Evolutionary conservation across 2,329 filamentous ascomycete genomes (phyloP).

Genomic region (Aspergillus japonicus): DNA sequence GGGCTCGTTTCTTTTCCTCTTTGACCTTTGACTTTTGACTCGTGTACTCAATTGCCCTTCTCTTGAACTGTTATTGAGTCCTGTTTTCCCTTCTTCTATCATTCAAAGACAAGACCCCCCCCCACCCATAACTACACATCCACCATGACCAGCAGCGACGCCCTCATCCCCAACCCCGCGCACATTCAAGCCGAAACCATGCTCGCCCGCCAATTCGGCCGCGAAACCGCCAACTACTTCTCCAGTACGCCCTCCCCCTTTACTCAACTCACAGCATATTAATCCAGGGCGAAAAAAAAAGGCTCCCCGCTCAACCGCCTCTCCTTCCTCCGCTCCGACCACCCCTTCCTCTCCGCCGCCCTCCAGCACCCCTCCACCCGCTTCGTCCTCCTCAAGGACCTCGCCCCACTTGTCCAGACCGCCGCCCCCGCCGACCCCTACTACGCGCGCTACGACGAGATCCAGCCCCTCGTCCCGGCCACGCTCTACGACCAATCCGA

Average conservation of each 20-base stretch:
- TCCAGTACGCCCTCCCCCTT: constrained; percentile 36
- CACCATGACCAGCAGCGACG: constrained; percentile 17
- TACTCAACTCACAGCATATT: too few relatives aligned
- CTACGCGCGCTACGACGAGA: constrained; percentile 66
- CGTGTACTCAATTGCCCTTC: neutral
- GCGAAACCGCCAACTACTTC: constrained; percentile 53
- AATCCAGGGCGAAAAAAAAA: constrained; percentile 14
- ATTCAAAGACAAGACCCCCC: too few relatives aligned
- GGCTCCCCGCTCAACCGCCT: constrained; percentile 52
- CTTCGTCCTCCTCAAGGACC: constrained; percentile 77
- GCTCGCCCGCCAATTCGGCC: constrained; percentile 50
- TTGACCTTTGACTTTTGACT: neutral
- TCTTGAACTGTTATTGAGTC: neutral
- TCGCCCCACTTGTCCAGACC: constrained; percentile 67
- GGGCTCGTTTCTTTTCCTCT: neutral
- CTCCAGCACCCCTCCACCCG: constrained; percentile 48
- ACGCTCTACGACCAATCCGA: constrained; percentile 72
- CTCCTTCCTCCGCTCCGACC: constrained; percentile 50
- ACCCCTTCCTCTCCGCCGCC: constrained; percentile 49
- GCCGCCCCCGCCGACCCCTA: constrained; percentile 59
- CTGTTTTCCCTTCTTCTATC: neutral
- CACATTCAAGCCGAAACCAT: constrained; percentile 60
- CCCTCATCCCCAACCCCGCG: constrained; percentile 56
- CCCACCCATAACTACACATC: neutral
- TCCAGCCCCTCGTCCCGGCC: constrained; percentile 67